Conservation (phyloP, 78 protist species). For the Chrysochromulina tobinii region DNA sequence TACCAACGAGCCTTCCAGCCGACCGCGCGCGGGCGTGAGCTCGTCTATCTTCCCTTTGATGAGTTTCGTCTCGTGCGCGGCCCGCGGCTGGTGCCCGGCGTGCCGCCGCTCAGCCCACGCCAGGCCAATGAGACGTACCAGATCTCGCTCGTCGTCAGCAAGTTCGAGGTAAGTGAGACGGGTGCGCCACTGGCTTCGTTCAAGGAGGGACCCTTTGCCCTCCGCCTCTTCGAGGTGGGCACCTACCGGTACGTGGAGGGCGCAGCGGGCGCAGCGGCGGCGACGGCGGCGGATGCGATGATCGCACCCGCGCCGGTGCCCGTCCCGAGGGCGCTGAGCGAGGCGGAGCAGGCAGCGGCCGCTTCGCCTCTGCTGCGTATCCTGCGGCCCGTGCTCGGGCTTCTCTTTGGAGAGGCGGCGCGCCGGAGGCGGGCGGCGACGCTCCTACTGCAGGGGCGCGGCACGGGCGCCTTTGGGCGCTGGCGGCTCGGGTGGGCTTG, state of each 20-base stretch:
- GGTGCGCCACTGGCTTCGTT: not conserved
- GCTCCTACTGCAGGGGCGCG: not conserved
- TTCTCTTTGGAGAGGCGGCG: not conserved
- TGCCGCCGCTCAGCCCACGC: not conserved
- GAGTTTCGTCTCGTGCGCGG: not conserved
- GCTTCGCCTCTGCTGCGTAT: not conserved
- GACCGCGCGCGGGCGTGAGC: not conserved
- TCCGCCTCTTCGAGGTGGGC: not conserved
- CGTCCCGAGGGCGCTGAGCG: not conserved
- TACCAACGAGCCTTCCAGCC: not conserved
- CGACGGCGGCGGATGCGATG: too few species aligned
- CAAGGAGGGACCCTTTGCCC: not conserved
- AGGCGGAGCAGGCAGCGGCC: not conserved
- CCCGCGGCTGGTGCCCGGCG: not conserved
- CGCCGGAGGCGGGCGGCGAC: not conserved
- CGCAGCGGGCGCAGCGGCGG: too few species aligned
- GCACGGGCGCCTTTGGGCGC: not conserved
- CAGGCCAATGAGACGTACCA: not conserved
- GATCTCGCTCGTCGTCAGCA: not conserved
- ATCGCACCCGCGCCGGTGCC: not conserved
- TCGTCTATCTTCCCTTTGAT: not conserved
- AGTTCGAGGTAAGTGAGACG: not conserved
- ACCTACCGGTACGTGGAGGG: not conserved
- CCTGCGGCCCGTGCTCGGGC: not conserved
- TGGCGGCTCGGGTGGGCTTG: too few species aligned